Percentiles rank a stretch among this genome's conserved stretches.
These are phyloP conservation scores for Euphorbia schlechtendalii DNA, from an alignment of 441 rosid genomes.

Conservation along the genomic window DNA sequence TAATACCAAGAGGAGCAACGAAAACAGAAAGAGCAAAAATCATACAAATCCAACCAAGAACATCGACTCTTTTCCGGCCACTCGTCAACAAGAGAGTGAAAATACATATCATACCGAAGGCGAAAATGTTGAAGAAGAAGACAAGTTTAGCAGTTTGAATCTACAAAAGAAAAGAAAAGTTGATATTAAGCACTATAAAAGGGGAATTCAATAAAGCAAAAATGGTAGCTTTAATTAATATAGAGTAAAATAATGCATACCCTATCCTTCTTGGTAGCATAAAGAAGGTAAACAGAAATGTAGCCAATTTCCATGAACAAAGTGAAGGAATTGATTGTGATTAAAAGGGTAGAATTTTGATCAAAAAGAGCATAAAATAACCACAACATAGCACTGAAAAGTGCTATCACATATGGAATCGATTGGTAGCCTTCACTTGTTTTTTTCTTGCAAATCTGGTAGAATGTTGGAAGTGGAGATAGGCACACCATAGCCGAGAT, in stretches of 20 bases:
- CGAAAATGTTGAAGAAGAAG: slow-evolving; percentile 43
- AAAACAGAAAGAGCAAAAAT: slow-evolving; percentile 52
- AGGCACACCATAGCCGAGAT: slow-evolving; percentile 59
- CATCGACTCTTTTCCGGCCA: slow-evolving; percentile 33
- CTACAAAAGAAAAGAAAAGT: slow-evolving; percentile 31
- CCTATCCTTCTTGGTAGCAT: slow-evolving; percentile 56
- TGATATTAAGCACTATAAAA: background rate
- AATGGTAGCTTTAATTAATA: background rate
- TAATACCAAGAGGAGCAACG: slow-evolving; percentile 62
- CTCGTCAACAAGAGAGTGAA: slow-evolving; percentile 33
- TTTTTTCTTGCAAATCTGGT: slow-evolving; percentile 61
- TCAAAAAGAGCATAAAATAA: slow-evolving; percentile 60
- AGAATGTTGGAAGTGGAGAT: slow-evolving; percentile 72
- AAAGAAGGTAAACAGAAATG: slow-evolving; percentile 43
- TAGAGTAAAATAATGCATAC: slow-evolving; percentile 20
- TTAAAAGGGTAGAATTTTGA: slow-evolving; percentile 42
- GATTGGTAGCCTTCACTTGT: slow-evolving; percentile 68
- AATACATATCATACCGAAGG: slow-evolving; percentile 45
- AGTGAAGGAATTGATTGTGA: slow-evolving; percentile 58
- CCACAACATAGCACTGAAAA: slow-evolving; percentile 87
- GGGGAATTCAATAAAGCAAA: background rate
- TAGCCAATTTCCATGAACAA: slow-evolving; percentile 43
- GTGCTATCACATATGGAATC: slow-evolving; percentile 61
- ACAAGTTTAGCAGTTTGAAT: slow-evolving; percentile 38
- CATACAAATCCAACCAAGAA: slow-evolving; percentile 80